phyloP scores from a whole-genome alignment of 257 asterid species.

The Gentiana dahurica region DNA sequence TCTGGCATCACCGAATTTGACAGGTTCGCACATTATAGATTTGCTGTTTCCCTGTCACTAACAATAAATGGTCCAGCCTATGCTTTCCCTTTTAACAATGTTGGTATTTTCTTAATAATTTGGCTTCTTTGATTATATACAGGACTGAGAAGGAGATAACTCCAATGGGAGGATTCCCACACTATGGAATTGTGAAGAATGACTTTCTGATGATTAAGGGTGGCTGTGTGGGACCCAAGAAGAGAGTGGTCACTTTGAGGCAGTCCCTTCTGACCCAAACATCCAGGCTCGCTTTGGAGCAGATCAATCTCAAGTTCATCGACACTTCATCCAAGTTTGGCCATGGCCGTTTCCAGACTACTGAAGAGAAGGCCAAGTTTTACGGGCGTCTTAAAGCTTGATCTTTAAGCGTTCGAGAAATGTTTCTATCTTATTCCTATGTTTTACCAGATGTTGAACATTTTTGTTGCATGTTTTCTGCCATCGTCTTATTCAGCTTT shows the following conservation, averaged over 20 bases:
- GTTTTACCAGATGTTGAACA: background rate
- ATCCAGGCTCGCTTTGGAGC: conserved; percentile 75
- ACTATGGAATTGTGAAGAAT: conserved; percentile 76
- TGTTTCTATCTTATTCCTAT: too few relatives aligned
- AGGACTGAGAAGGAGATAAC: conserved; percentile 98
- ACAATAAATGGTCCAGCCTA: too few relatives aligned
- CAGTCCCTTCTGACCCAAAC: conserved; percentile 79
- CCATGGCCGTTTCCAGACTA: conserved; percentile 89
- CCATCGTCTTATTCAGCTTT: too few relatives aligned
- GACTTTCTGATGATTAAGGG: conserved; percentile 82
- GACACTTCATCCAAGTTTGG: conserved; percentile 93
- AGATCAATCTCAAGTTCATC: conserved; percentile 68
- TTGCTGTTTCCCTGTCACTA: too few relatives aligned
- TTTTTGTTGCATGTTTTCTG: background rate
- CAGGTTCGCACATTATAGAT: conserved; percentile 28
- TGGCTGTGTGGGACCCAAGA: conserved; percentile 83
- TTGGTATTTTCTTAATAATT: too few relatives aligned
- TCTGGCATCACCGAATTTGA: conserved; percentile 65
- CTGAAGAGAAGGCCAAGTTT: conserved; percentile 60
- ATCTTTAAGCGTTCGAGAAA: too few relatives aligned
- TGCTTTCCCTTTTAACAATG: too few relatives aligned
- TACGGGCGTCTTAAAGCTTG: conserved; percentile 55
- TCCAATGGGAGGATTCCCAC: conserved; percentile 95
- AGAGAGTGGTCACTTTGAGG: conserved; percentile 77
- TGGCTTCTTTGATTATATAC: background rate